phyloP scores from a whole-genome alignment of 768 basidiomycete species.

The Lactarius pseudohatsudake region DNA sequence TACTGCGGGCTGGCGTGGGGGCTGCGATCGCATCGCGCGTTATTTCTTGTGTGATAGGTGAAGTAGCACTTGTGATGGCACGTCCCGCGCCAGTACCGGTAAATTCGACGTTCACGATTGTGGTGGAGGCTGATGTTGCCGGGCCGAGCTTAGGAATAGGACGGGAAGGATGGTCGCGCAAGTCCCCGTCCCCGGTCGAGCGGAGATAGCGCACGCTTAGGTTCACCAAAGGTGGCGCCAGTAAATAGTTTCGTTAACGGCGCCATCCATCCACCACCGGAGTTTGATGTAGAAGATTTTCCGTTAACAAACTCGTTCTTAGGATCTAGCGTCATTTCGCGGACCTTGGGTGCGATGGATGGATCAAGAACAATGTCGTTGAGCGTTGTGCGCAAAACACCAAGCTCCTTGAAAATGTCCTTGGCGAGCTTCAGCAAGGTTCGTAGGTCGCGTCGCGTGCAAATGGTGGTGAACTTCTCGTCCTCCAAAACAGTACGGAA shows the following conservation, averaged over 20 bases:
- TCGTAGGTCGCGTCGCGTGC: conserved; percentile 79
- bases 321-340: conserved; percentile 66
- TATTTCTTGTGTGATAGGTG: conserved; percentile 24
- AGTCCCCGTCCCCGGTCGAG: conserved; percentile 31
- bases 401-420: conserved; percentile 81
- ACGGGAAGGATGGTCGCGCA: conserved; percentile 40
- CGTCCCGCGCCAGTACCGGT: conserved; percentile 66
- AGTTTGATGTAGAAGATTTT: conserved; percentile 36
- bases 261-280: conserved; percentile 69
- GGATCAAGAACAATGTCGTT: conserved; percentile 94
- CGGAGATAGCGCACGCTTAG: conserved; percentile 32
- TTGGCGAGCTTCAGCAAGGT: conserved; percentile 80
- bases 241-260: conserved; percentile 82
- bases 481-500: conserved; percentile 77
- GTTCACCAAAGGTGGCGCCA: conserved; percentile 34
- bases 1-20: conserved; percentile 25
- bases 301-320: conserved; percentile 46
- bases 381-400: conserved; percentile 73
- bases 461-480: conserved; percentile 59
- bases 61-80: conserved; percentile 48
- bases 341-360: conserved; percentile 63
- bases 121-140: conserved; percentile 82
- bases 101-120: conserved; percentile 96
- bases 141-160: conserved; percentile 79
- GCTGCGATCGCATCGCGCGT: conserved; percentile 36